Conservation (phyloP, 2,329 filamentous ascomycete species). For the Penicillium sp. region DNA sequence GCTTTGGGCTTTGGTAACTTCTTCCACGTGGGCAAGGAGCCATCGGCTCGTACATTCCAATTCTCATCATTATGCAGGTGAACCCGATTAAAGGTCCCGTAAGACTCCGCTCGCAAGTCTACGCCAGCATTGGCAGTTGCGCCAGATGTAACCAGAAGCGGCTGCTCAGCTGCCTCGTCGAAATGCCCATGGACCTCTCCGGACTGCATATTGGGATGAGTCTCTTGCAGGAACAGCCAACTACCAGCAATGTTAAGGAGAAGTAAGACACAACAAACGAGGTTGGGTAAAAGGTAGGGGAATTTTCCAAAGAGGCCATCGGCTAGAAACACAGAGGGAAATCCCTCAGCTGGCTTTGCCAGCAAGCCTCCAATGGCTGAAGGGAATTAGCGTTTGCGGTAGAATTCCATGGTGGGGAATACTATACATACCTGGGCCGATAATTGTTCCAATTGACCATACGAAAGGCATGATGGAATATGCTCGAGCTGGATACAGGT, state of each 20-base stretch:
- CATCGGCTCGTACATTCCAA: slow-evolving; percentile 53
- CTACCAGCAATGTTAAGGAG: slow-evolving; percentile 75
- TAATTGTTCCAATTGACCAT: slow-evolving; percentile 85
- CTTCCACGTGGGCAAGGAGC: slow-evolving; percentile 37
- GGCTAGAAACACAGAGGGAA: slow-evolving; percentile 66
- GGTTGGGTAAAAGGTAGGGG: slow-evolving; percentile 85
- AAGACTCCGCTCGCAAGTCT: slow-evolving; percentile 73
- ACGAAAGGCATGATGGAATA: slow-evolving; percentile 94
- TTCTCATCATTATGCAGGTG: slow-evolving; percentile 54
- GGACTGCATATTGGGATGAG: slow-evolving; percentile 77
- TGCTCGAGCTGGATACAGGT: slow-evolving; percentile 61
- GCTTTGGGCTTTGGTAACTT: slow-evolving; percentile 46
- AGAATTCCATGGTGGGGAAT: not conserved
- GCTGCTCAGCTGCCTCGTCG: slow-evolving; percentile 61
- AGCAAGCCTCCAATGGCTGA: slow-evolving; percentile 78
- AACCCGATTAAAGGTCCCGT: slow-evolving; percentile 67
- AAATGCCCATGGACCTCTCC: slow-evolving; percentile 41
- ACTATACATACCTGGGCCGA: slow-evolving; percentile 60
- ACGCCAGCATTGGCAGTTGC: slow-evolving; percentile 70
- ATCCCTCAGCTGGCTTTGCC: slow-evolving; percentile 72
- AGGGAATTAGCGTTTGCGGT: slow-evolving; percentile 13
- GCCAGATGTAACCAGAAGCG: slow-evolving; percentile 71
- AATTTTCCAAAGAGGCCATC: slow-evolving; percentile 71
- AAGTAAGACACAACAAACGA: slow-evolving; percentile 76
- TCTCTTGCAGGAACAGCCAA: slow-evolving; percentile 81